Conservation (phyloP, 2,329 filamentous ascomycete genomes). For the Gliomastix tumulicola region DNA sequence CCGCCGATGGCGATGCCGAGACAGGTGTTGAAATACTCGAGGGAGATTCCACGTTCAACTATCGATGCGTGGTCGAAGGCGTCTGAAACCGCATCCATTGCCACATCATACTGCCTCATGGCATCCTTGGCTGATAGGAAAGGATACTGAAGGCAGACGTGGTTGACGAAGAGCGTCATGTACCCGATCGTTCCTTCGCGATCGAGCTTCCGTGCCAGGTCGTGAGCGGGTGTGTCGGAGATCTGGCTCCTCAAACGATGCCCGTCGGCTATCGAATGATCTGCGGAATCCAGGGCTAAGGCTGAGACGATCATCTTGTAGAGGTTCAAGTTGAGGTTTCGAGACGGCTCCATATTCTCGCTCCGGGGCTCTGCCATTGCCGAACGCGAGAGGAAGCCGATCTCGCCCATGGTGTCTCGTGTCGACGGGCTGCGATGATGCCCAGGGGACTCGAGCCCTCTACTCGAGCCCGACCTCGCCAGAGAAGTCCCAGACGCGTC, state of each 20-base stretch:
- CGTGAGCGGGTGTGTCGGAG: background rate
- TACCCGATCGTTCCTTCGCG: background rate
- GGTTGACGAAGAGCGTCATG: background rate
- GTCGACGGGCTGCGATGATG: too few species aligned
- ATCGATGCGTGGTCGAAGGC: too few species aligned
- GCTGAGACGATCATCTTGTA: too few species aligned
- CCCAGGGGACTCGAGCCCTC: too few species aligned
- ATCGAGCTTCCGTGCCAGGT: background rate
- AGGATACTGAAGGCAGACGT: background rate
- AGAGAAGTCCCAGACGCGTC: too few species aligned
- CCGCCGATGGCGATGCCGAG: background rate
- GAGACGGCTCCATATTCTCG: background rate
- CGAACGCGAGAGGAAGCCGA: background rate
- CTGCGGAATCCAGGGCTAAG: too few species aligned
- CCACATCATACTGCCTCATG: background rate
- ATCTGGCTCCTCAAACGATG: background rate
- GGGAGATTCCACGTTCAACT: background rate
- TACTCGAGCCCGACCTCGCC: too few species aligned
- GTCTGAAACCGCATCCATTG: background rate
- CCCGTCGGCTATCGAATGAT: background rate
- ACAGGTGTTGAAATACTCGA: background rate
- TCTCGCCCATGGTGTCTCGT: background rate
- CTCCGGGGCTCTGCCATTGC: background rate
- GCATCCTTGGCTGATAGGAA: background rate
- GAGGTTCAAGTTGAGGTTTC: background rate